Conservation (phyloP, 768 basidiomycete species). For the Collybiopsis luxurians region DNA sequence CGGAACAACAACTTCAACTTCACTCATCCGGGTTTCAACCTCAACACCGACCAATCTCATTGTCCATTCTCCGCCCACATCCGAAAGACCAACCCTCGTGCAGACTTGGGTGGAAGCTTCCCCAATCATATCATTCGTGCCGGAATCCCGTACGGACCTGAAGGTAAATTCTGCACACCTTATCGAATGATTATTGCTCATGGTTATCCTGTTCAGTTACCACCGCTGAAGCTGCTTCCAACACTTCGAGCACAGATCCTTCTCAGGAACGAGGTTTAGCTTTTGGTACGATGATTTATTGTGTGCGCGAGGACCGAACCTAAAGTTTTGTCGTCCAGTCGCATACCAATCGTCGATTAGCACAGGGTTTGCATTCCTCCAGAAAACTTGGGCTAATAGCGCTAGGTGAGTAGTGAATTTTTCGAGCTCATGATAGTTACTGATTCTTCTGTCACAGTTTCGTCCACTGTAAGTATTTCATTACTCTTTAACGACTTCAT, state of each 20-base stretch:
- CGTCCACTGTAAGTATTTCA: background rate
- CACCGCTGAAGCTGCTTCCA: conserved; percentile 3
- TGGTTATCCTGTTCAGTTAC: background rate
- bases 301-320: background rate
- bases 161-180: conserved; percentile 6
- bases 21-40: conserved; percentile 14
- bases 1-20: conserved; percentile 32
- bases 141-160: conserved; percentile 11
- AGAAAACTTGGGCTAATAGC: conserved; percentile 14
- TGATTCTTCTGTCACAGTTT: background rate
- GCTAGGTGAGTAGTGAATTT: conserved; percentile 2
- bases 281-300: background rate
- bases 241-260: background rate
- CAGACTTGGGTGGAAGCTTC: conserved; percentile 13
- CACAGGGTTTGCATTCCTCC: conserved; percentile 15
- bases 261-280: conserved; percentile 7
- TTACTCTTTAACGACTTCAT: background rate
- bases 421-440: background rate
- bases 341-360: conserved; percentile 15
- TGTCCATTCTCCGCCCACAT: conserved; percentile 32
- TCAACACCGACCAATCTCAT: conserved; percentile 17
- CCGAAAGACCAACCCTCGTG: conserved; percentile 27
- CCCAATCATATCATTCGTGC: conserved; percentile 8
- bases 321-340: background rate
- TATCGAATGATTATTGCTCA: too few relatives aligned